Evolutionary conservation across 345 rosid genomes (phyloP), one percentile per base, ranked within the genome.

Genomic region (Chamaenerion angustifolium): DNA sequence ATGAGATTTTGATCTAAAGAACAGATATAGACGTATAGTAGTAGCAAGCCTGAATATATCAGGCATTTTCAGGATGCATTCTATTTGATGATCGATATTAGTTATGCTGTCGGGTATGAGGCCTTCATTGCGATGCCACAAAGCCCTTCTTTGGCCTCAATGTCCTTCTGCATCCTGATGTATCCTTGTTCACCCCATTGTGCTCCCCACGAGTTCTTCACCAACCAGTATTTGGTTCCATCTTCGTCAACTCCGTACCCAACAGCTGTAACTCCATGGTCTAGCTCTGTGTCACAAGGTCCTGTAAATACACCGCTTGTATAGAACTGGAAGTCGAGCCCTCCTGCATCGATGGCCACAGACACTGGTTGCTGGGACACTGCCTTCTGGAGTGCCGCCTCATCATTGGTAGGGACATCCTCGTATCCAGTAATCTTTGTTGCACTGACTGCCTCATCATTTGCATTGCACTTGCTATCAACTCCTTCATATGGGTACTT

Each of bases 61-160:
- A 23, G 27, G 37, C 37, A 31, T 7, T 31, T 23, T 23, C 27
- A 23, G 37, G 37, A 31, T 31, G 6, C 8, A 31, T 31, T 4
- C 37, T 31, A 31, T 31, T 31, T 31, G 6, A 4, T 31, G 37
- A 31, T 31, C 1, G 37, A 1, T 21, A 21, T 21, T 31, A 31
- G 1, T 31, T 56, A 57, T 10, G 56, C 51, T 8, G 64, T 62
- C 6, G 74, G 71, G 12, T 65, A 61, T 10, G 67, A 63, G 42
- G 69, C 72, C 45, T 62, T 51, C 74, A 65, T 62, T 1, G 74
- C 69, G 3, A 68, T 68, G 14, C 77, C 72, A 10, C 80, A 71
- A 4, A 68, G 65, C 15, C 74, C 74, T 57, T 66, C 60, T 56
- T 61, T 62, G 4, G 66, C 71, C 3, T 14, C 14, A 4, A 58